Evolutionary conservation across 179 eudicot species (phyloP).

Genomic region (Heliamphora pulchella): DNA sequence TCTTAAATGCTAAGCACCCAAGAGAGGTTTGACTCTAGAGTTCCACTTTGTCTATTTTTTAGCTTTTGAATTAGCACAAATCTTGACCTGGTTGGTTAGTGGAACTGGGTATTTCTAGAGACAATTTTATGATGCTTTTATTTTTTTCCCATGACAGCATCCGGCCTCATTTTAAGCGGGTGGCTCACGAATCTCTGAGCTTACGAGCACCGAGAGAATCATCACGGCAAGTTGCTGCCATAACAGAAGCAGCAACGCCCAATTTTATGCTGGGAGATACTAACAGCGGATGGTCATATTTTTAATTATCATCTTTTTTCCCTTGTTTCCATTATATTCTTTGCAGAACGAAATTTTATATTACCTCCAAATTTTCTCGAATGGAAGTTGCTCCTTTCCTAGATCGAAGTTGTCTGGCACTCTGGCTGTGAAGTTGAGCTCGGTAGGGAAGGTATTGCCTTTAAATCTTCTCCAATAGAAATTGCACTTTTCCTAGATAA

Average conservation of each 20-base stretch:
- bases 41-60: neutral
- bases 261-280: conserved; percentile 10
- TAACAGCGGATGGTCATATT: neutral
- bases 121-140: neutral
- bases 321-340: neutral
- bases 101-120: neutral
- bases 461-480: too few species aligned
- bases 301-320: neutral
- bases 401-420: neutral
- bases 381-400: too few species aligned
- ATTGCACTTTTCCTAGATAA: too few species aligned
- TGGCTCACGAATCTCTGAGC: neutral
- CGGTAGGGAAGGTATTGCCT: neutral
- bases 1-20: neutral
- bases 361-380: neutral
- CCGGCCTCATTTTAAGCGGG: neutral
- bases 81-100: neutral
- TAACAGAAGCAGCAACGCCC: conserved; percentile 7
- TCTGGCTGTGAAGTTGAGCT: neutral
- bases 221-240: neutral
- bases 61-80: neutral
- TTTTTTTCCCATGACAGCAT: neutral
- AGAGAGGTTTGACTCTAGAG: conserved; percentile 6
- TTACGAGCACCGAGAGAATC: neutral
- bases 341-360: neutral